A percentile compares a stretch with the other conserved stretches of the same genome.
phyloP scores from a whole-genome alignment of 1,284 basidiomycete genomes.

The Trametes sp. region DNA sequence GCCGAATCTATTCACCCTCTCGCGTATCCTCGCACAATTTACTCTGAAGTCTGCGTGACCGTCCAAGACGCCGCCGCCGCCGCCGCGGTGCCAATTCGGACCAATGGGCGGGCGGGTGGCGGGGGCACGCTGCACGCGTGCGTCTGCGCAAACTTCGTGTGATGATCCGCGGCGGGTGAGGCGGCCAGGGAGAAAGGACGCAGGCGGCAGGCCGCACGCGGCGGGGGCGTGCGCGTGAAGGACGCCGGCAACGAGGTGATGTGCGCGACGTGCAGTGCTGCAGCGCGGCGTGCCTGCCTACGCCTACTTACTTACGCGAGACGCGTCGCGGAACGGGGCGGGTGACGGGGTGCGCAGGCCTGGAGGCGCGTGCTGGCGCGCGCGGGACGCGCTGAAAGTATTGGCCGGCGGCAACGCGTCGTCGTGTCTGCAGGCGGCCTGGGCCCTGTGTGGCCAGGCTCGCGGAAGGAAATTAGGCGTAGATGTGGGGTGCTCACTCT shows the following conservation, averaged over 20 bases:
- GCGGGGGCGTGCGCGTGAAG: conserved; percentile 10
- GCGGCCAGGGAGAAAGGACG: not conserved
- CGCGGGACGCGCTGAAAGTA: not conserved
- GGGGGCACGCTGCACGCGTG: not conserved
- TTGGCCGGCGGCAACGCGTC: not conserved
- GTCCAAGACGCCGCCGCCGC: no score
- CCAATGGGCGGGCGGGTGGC: not conserved
- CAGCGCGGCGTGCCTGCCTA: not conserved
- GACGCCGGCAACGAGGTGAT: conserved; percentile 22
- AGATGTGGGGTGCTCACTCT: no score
- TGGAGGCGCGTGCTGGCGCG: not conserved
- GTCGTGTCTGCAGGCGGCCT: no score
- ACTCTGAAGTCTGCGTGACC: no score
- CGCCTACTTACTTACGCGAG: not conserved
- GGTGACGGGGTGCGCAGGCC: not conserved
- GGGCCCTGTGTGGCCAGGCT: not conserved
- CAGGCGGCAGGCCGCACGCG: not conserved
- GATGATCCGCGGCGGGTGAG: not conserved
- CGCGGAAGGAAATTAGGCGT: not conserved
- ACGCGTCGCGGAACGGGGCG: not conserved
- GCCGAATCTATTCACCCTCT: not conserved
- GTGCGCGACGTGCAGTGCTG: not conserved
- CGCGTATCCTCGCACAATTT: no score
- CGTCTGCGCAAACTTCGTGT: not conserved
- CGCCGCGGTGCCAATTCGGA: not conserved